Evolutionary conservation across 148 eudicot genomes (phyloP), one percentile per base, ranked within the genome.

Genomic region (Vaccinium macrocarpon): DNA sequence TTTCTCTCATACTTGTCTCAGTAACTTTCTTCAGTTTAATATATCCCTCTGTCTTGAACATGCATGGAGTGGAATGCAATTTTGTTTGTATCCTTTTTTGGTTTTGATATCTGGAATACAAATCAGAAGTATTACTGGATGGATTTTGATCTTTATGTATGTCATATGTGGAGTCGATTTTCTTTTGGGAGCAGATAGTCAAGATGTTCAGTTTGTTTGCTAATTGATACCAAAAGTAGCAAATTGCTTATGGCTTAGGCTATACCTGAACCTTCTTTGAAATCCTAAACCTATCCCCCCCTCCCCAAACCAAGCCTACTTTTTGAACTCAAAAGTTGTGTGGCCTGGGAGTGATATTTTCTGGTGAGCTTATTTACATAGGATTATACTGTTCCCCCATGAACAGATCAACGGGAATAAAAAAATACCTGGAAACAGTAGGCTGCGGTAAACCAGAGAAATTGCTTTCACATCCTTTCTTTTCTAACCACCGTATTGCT

Each of bases 191-290:
- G 32, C 19, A 12, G 25, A 70, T 70, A 29, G 23, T 18, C 12
- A 3, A 0, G 25, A 51, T 82, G 70, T 66, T 49, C 25, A 29
- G 49, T 23, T 66, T 51, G 49, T 51, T 82, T 10, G 27, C 66
- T 29, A 21, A 8, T 15, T 10, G 27, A 81, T 29, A 21, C 10
- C 8, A 64, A 81, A 14, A 57, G 12, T 50, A 48, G 52, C 18
- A 81, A 81, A 62, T 38, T 57, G 71, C 82, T 21, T 8, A 66
- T 64, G 83, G 83, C 38, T 27, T 3, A 23, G 12, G 1, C 74
- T 46, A 21, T 64, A 4, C n/a, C 42, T 68, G 38, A 64, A 14
- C 32, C 73, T 68, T 27, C 38, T 27, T 68, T 68, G 7, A 68
- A 27, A 68, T 35, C 15, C 21, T 66, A 64, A 49, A 46, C 46